phyloP scores from a whole-genome alignment of 306 rosid species.

The Potentilla sterilis region DNA sequence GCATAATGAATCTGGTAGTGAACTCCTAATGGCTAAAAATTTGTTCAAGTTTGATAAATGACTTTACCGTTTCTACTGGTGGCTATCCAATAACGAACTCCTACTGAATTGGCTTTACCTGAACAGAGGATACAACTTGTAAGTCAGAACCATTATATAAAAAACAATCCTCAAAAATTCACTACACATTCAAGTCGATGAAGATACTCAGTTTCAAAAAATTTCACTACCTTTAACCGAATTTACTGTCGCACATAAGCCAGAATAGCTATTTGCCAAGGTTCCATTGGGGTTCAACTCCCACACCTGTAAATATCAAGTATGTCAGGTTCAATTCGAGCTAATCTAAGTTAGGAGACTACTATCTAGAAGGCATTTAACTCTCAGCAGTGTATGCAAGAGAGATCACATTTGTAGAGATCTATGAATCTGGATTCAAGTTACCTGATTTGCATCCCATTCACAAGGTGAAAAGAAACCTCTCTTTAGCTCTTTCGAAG shows the following conservation, averaged over 20 bases:
- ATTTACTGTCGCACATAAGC: constrained; percentile 69
- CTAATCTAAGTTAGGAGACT: not conserved
- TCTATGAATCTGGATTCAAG: not conserved
- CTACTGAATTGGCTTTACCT: constrained; percentile 42
- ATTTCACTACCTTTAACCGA: constrained; percentile 42
- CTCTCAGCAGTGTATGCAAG: not conserved
- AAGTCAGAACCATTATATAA: constrained; percentile 11
- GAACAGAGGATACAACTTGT: constrained; percentile 35
- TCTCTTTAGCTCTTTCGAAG: constrained; percentile 54
- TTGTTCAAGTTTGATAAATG: not conserved
- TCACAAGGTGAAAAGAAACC: constrained; percentile 71
- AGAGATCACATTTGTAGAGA: not conserved
- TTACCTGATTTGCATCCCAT: constrained; percentile 77
- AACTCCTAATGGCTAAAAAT: not conserved
- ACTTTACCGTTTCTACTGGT: constrained; percentile 60
- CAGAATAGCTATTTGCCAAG: constrained; percentile 66
- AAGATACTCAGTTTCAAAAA: constrained; percentile 5
- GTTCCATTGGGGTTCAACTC: constrained; percentile 66
- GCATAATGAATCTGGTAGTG: not conserved
- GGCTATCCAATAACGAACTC: constrained; percentile 83
- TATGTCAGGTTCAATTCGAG: constrained; percentile 31
- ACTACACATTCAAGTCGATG: not conserved
- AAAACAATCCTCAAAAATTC: constrained; percentile 1
- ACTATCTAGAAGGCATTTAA: not conserved
- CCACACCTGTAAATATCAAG: constrained; percentile 60